These are phyloP conservation scores for Trichoderma arundinaceum DNA, from an alignment of 2,329 filamentous ascomycete species.

Conservation along the genomic window DNA sequence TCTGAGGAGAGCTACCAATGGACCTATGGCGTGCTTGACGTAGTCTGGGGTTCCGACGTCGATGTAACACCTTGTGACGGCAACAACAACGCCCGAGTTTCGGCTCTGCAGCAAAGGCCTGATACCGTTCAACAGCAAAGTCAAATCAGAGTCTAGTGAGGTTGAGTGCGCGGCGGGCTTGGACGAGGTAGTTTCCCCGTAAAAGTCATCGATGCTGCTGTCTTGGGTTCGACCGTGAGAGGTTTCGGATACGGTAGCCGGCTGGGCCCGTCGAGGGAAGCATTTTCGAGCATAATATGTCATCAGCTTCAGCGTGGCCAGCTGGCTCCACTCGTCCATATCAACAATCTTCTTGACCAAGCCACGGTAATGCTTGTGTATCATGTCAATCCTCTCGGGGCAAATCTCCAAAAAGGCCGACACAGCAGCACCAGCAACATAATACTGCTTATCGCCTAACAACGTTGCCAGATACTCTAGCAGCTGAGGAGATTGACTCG, in stretches of 20 bases:
- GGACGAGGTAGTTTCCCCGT: slow-evolving; percentile 66
- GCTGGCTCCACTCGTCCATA: slow-evolving; percentile 98
- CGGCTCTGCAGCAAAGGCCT: slow-evolving; percentile 87
- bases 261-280: slow-evolving; percentile 74
- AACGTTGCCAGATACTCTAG: slow-evolving; percentile 79
- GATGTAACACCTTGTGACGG: slow-evolving; percentile 82
- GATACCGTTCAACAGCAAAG: slow-evolving; percentile 78
- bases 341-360: slow-evolving; percentile 91
- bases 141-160: slow-evolving; percentile 79
- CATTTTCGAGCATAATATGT: slow-evolving; percentile 83
- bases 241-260: slow-evolving; percentile 50
- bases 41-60: slow-evolving; percentile 83
- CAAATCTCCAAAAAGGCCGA: slow-evolving; percentile 88
- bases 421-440: slow-evolving; percentile 92
- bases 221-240: slow-evolving; percentile 37
- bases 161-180: slow-evolving; percentile 52
- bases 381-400: slow-evolving; percentile 82
- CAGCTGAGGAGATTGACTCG: slow-evolving; percentile 81
- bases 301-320: slow-evolving; percentile 82
- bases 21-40: slow-evolving; percentile 76
- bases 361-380: slow-evolving; percentile 87
- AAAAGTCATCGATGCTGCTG: slow-evolving; percentile 72
- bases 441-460: slow-evolving; percentile 91
- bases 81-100: slow-evolving; percentile 89
- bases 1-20: slow-evolving; percentile 82